Conservation (phyloP, 129 eudicot genomes). For the Apium graveolens region DNA sequence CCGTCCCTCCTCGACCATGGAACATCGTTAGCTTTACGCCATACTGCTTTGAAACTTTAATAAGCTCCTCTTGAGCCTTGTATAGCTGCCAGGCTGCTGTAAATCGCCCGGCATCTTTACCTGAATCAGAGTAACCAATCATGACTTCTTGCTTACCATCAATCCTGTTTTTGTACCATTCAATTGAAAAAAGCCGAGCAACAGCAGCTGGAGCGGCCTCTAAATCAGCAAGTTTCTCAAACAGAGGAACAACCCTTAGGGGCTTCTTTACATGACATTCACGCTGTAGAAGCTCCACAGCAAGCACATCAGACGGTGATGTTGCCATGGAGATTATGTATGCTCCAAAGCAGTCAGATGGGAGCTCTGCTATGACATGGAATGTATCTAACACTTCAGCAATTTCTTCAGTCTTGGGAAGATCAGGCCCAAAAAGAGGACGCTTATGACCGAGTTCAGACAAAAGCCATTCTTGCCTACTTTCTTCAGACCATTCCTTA, state of each 20-base stretch:
- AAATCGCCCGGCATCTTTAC: constrained; percentile 91
- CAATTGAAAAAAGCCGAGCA: constrained; percentile 88
- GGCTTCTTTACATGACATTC: constrained; percentile 87
- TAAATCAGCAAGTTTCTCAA: constrained; percentile 84
- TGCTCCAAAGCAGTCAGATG: constrained; percentile 95
- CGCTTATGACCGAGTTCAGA: constrained; percentile 83
- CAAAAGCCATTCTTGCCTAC: constrained; percentile 86
- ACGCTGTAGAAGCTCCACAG: constrained; percentile 95
- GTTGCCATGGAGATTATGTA: constrained; percentile 99
- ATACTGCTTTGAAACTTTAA: constrained; percentile 68
- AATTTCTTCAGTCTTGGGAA: constrained; percentile 83
- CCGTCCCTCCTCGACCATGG: constrained; percentile 99
- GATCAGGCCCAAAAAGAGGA: constrained; percentile 92
- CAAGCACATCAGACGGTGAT: constrained; percentile 87
- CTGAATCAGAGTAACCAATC: constrained; percentile 98
- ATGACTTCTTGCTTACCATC: constrained; percentile 97
- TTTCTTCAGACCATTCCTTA: constrained; percentile 89
- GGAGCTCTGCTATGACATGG: constrained; percentile 82
- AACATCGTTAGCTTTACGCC: constrained; percentile 94
- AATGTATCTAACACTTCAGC: constrained; percentile 88
- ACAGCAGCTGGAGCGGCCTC: constrained; percentile 97
- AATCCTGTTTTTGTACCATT: constrained; percentile 83
- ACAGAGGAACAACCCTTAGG: constrained; percentile 86
- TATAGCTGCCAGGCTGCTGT: constrained; percentile 96
- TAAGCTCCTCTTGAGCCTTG: constrained; percentile 96